Evolutionary conservation across 805 yeast species (phyloP).

Genomic region (Pichia californica): DNA sequence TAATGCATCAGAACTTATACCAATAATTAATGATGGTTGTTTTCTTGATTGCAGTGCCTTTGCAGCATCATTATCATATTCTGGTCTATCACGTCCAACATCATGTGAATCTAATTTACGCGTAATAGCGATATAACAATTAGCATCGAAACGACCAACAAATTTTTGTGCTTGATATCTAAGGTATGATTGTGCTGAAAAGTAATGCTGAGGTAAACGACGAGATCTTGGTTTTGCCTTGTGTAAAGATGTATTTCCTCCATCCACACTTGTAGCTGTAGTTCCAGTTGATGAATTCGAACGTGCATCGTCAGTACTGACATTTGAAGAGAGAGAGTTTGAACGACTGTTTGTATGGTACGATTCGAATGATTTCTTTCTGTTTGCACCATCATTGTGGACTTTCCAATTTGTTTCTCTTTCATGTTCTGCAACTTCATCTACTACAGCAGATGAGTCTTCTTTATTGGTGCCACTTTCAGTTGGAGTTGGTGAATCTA

Average conservation of each 20-base stretch:
- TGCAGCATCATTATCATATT: constrained; percentile 32
- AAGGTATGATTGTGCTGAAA: constrained; percentile 92
- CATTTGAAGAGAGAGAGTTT: constrained; percentile 25
- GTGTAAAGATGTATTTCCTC: constrained; percentile 10
- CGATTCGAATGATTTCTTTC: constrained; percentile 24
- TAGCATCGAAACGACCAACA: constrained; percentile 86
- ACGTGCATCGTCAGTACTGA: constrained; percentile 1
- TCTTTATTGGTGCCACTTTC: constrained; percentile 13
- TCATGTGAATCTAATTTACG: constrained; percentile 95
- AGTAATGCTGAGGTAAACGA: constrained; percentile 51
- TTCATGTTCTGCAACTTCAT: constrained; percentile 25
- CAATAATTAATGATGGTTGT: constrained; percentile 80
- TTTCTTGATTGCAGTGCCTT: constrained; percentile 52
- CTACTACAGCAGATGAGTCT: constrained; percentile 15
- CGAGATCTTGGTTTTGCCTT: constrained; percentile 32
- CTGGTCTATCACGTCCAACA: constrained; percentile 67
- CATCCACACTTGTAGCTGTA: constrained; percentile 1
- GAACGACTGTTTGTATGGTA: constrained; percentile 23
- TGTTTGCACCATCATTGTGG: constrained; percentile 72
- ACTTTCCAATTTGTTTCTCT: constrained; percentile 71
- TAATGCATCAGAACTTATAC: constrained; percentile 86
- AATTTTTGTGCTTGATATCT: constrained; percentile 94
- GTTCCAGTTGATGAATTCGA: constrained; percentile 8
- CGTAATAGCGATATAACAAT: constrained; percentile 90
- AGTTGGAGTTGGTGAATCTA: neutral